Base-by-base conservation (phyloP, 345 rosid genomes). In the Cardamine resedifolia region DNA sequence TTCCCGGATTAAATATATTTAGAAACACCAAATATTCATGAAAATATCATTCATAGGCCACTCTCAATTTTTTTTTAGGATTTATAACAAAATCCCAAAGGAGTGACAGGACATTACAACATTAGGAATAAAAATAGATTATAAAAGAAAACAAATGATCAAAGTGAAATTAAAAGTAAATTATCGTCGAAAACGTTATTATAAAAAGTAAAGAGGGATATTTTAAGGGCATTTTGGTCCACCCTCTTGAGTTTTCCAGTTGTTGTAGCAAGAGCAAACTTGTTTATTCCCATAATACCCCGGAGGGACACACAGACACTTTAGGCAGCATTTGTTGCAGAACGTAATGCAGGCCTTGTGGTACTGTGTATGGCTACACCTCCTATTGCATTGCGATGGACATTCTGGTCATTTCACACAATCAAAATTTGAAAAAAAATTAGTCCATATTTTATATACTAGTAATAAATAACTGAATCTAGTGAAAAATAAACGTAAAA, bases 261-360 rank as follows among this genome's bases (percentile, higher is more conserved):
- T 85, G 82, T 85, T 86, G 82, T 88, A 88, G 87, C 94, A 88
- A 71, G 91, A 83, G 79, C 94, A 88, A 60, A 85, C 79, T 47
- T 66, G 64, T 66, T 88, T 88, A 68, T 86, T 78, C 7, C 91
- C 91, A 31, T 82, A 86, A 10, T 48, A 83, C 21, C 90, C 96
- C 2, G 91, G 88, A 21, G 96, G 96, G 16, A 90, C 96, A 74
- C 96, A 90, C 34, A 85, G 69, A 79, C 96, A 90, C 61, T 80
- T 81, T 10, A 11, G 74, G 81, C 96, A 90, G 78, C 96, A 90
- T 50, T 86, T 88, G 75, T 83, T 82, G 60, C 96, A 89, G 77
- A 85, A 89, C 74, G 73, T 70, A 20, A 87, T 68, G 80, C 96
- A 89, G 4, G 88, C 80, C 38, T 88, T 83, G 53, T 77, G 76